phyloP scores from a whole-genome alignment of 345 rosid genomes.

The Hibiscus mutabilis region DNA sequence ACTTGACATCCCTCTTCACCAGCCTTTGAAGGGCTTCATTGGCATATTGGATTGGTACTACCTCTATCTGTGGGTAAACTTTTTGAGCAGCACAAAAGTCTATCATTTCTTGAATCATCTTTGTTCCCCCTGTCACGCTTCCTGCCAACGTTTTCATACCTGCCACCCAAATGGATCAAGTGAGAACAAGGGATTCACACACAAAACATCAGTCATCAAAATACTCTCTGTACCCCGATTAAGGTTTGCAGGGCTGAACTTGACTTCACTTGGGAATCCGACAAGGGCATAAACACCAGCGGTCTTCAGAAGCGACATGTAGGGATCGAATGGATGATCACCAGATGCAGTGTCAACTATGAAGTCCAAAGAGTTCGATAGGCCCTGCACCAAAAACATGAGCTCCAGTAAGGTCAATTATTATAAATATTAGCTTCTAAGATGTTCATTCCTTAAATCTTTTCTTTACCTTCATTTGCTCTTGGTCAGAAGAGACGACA shows the following conservation, averaged over 20 bases:
- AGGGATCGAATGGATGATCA: slow-evolving; percentile 75
- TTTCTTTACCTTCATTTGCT: slow-evolving; percentile 67
- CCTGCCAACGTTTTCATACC: slow-evolving; percentile 62
- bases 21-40: slow-evolving; percentile 82
- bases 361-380: slow-evolving; percentile 64
- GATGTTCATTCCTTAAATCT: background rate
- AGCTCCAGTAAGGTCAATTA: background rate
- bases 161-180: slow-evolving; percentile 25
- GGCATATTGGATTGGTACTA: slow-evolving; percentile 53
- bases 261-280: slow-evolving; percentile 79
- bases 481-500: slow-evolving; percentile 61
- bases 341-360: slow-evolving; percentile 84
- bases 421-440: background rate
- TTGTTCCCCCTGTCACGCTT: slow-evolving; percentile 65
- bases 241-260: slow-evolving; percentile 70
- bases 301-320: slow-evolving; percentile 67
- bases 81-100: slow-evolving; percentile 64
- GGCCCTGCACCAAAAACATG: slow-evolving; percentile 34
- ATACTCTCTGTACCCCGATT: slow-evolving; percentile 32
- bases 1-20: slow-evolving; percentile 66
- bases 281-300: slow-evolving; percentile 61
- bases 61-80: slow-evolving; percentile 65
- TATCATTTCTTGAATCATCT: slow-evolving; percentile 70
- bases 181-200: background rate
- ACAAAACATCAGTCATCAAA: background rate